Percentiles rank a stretch among this genome's conserved stretches.
Evolutionary conservation across 768 basidiomycete species (phyloP).

Genomic region (Boletellus ananiceps): DNA sequence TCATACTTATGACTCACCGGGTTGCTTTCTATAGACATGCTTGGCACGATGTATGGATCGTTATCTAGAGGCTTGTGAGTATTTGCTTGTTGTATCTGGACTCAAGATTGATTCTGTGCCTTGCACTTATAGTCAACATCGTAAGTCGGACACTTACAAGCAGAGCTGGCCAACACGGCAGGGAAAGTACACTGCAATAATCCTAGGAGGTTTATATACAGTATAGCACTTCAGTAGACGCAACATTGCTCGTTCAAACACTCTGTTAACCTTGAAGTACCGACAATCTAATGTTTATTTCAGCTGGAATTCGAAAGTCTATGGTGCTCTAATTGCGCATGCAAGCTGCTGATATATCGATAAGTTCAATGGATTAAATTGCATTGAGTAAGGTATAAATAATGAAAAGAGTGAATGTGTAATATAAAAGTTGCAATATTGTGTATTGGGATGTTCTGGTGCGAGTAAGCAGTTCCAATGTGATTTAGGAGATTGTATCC

Average conservation of each 20-base stretch:
- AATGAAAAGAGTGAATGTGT: slow-evolving; percentile 15
- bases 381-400: slow-evolving; percentile 5
- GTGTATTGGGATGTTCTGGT: slow-evolving; percentile 1
- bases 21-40: slow-evolving; percentile 50
- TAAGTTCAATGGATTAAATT: slow-evolving; percentile 12
- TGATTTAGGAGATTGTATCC: slow-evolving; percentile 8
- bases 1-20: neutral
- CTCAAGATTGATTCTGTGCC: slow-evolving; percentile 2
- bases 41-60: slow-evolving; percentile 72
- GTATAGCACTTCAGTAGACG: neutral
- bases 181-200: slow-evolving; percentile 14
- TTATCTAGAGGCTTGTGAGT: slow-evolving; percentile 83
- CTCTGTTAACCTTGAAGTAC: neutral
- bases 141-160: slow-evolving; percentile 65
- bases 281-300: slow-evolving; percentile 13
- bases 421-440: slow-evolving; percentile 13
- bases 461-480: neutral
- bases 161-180: slow-evolving; percentile 39
- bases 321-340: slow-evolving; percentile 17
- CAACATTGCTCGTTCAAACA: neutral
- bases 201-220: neutral
- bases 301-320: slow-evolving; percentile 6
- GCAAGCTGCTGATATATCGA: slow-evolving; percentile 8
- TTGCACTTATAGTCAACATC: slow-evolving; percentile 57
- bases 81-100: neutral